Base-by-base conservation (phyloP, 306 rosid species). In the Dalbergia oliveri region DNA sequence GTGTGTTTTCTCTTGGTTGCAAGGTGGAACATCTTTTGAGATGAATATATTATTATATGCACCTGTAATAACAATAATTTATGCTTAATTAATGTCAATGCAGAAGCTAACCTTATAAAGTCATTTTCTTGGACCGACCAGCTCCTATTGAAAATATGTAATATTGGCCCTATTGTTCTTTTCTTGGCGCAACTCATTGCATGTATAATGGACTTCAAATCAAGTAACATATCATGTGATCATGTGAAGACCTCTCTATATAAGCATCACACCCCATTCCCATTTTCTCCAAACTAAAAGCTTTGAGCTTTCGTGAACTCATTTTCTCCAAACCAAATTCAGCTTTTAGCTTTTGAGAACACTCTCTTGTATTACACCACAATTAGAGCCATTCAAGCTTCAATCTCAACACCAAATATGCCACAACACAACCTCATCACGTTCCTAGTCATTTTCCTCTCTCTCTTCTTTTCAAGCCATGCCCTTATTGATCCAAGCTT, bases 401-500 rank as follows among this genome's bases (percentile, higher is more conserved):
- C 19, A 54, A 37, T 35, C 70, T 59, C 37, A 65, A 12, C 60
- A n/a, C 19, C n/a, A 35, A 67, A 47, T n/a, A 91, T 91, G 97
- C 76, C 87, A 5, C 81, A 73, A 53, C 62, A 49, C 73, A 58
- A 37, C 57, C 75, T 86, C 19, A 26, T 37, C 19, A 26, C 74
- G 56, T 45, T 61, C 7, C 75, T 83, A 6, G 26, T 70, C 19
- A 76, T 81, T 68, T 45, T 84, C 56, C 51, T 80, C 19, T 34
- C 41, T 19, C 60, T 83, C 79, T n/a, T 86, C 80, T 37, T 76
- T 12, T 56, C 37, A 51, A 64, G 18, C 74, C 26, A 78, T 4
- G 73, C 75, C 35, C 35, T 8, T 4, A 68, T 56, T 2, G 84
- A 81, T 15, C 62, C 89, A 9, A 14, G 88, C 3, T 14, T 76